Evolutionary conservation across 2,329 filamentous ascomycete species (phyloP), one percentile per base, ranked within the genome.

Genomic region (Aspergillus ochraceoroseus): DNA sequence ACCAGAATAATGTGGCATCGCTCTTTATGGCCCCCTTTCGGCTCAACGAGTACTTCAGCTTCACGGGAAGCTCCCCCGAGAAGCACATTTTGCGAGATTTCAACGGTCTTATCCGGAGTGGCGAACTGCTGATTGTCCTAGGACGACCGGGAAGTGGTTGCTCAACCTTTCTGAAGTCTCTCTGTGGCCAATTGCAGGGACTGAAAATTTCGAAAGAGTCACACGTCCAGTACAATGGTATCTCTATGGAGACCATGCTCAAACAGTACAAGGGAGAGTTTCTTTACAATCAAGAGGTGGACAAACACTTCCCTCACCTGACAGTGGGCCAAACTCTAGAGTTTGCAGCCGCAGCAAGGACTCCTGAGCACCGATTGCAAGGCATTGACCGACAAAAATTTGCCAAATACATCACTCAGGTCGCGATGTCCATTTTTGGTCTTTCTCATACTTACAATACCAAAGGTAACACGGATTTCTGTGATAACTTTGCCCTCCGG

Each of bases 111-210:
- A 56, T 79, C 35, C 70, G 70, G 42, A 68, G 64, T 41, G 74
- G 75, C 1, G 75, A 68, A 40, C 49, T 68, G 46, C 48, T 67
- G 7, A 59, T 67, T 32, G 66, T 69, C 5, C 52, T 68, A 4
- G 65, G 66, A 14, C 57, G 63, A 12, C 65, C 66, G 5, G 65
- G 66, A 4, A 62, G 59, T 43, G 68, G 68, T 32, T 94, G 87
- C 64, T 87, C 84, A 9, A 94, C 87, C 1, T 81, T 94, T 48
- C 71, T 94, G 44, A 94, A 94, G 71, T 85, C 85, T 0, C 75
- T 94, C 43, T 78, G 85, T 8, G 87, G 87, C 43, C 85, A 94
- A 63, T 82, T 84, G 18, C 82, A 88, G 53, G 87, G 87, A 17
- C 80, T 94, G 54, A 77, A 77, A 47, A 72, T 92, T 14, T 82